Conservation (phyloP, 2,329 filamentous ascomycete species). For the Fusarium continuum region DNA sequence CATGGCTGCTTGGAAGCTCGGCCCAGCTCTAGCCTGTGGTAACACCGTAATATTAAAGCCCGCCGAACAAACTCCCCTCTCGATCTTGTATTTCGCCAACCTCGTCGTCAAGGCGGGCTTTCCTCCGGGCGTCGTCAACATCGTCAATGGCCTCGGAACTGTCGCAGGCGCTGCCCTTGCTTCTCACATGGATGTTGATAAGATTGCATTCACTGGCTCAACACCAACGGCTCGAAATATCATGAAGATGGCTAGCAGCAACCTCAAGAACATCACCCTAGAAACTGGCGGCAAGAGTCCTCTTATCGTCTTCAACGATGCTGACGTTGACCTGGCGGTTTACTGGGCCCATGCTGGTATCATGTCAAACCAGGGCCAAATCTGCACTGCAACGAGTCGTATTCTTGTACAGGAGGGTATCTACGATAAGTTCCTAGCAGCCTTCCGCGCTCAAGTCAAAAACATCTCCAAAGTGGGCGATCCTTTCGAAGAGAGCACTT, state of each 20-base stretch:
- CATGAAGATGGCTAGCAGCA: conserved; percentile 77
- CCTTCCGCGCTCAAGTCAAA: conserved; percentile 19
- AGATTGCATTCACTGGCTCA: conserved; percentile 82
- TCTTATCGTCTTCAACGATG: conserved; percentile 71
- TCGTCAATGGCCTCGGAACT: conserved; percentile 75
- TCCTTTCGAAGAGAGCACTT: conserved; percentile 73
- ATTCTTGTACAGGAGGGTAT: conserved; percentile 70
- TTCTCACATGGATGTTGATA: conserved; percentile 74
- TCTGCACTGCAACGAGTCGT: conserved; percentile 71
- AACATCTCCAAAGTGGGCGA: conserved; percentile 71
- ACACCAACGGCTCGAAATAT: conserved; percentile 77
- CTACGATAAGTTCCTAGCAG: conserved; percentile 68
- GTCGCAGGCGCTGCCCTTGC: conserved; percentile 75
- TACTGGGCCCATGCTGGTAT: conserved; percentile 64
- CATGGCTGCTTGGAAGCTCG: conserved; percentile 73
- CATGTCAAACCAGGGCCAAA: conserved; percentile 70
- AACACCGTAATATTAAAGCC: conserved; percentile 73
- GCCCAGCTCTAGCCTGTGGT: conserved; percentile 72
- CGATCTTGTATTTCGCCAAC: conserved; percentile 70
- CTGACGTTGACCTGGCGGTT: conserved; percentile 72
- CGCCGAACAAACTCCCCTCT: conserved; percentile 73
- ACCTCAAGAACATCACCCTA: conserved; percentile 71
- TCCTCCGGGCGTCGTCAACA: conserved; percentile 79
- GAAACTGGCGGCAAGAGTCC: conserved; percentile 75
- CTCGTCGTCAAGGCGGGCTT: conserved; percentile 79